A percentile compares a stretch with the other conserved stretches of the same genome.
These are phyloP conservation scores for Lachancea quebecensis DNA, from an alignment of 805 yeast genomes.

Conservation along the genomic window DNA sequence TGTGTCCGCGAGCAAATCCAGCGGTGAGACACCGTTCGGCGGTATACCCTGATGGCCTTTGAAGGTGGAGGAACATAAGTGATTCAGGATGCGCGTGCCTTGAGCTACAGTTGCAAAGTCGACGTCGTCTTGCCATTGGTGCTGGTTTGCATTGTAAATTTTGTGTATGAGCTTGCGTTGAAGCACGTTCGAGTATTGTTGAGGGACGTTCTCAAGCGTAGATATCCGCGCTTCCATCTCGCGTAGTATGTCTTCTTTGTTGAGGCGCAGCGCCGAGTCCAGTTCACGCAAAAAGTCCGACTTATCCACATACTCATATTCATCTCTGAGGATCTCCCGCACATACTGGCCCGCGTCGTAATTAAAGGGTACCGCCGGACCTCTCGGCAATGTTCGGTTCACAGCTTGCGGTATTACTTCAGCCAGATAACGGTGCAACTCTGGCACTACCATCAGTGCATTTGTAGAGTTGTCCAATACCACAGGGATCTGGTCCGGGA, in stretches of 20 bases:
- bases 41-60: slow-evolving; percentile 9
- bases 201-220: slow-evolving; percentile 9
- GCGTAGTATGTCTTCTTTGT: slow-evolving; percentile 23
- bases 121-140: slow-evolving; percentile 31
- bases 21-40: slow-evolving; percentile 24
- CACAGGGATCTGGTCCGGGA: slow-evolving; percentile 30
- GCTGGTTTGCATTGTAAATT: slow-evolving; percentile 28
- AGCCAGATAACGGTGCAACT: slow-evolving; percentile 22
- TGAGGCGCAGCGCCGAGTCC: slow-evolving; percentile 21
- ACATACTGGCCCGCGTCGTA: slow-evolving; percentile 27
- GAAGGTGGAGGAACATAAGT: slow-evolving; percentile 32
- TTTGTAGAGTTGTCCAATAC: slow-evolving; percentile 19
- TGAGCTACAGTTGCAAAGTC: slow-evolving; percentile 31
- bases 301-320: slow-evolving; percentile 28
- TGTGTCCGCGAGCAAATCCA: slow-evolving; percentile 22
- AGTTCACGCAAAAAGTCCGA: slow-evolving; percentile 23
- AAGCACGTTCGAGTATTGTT: slow-evolving; percentile 23
- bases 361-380: slow-evolving; percentile 8
- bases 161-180: slow-evolving; percentile 24
- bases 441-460: slow-evolving; percentile 26
- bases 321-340: slow-evolving; percentile 26
- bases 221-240: slow-evolving; percentile 15
- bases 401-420: slow-evolving; percentile 11
- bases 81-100: slow-evolving; percentile 35
- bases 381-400: slow-evolving; percentile 1